Conservation (phyloP, 371 early-diverging fungal species). For the Entomophthora muscae region DNA sequence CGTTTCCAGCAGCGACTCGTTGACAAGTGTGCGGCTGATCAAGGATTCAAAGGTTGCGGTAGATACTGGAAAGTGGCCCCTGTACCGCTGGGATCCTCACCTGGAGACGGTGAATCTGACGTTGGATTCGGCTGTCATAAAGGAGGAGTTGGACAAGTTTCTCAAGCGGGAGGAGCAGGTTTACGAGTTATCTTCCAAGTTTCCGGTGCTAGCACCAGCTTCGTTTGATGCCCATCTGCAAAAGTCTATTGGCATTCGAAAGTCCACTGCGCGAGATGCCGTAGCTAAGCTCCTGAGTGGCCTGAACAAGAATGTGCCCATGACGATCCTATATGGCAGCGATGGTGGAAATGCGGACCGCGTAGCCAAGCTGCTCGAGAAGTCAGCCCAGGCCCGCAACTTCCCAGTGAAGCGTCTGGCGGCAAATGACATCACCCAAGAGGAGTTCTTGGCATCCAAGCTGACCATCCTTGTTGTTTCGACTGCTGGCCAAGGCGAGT, state of each 20-base stretch:
- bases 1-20: slow-evolving; percentile 17
- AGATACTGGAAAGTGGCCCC: slow-evolving; percentile 80
- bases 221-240: no score
- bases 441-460: slow-evolving; percentile 55
- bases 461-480: slow-evolving; percentile 57
- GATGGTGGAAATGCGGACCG: slow-evolving; percentile 79
- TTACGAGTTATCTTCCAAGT: no score
- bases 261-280: slow-evolving; percentile 41
- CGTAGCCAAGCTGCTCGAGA: slow-evolving; percentile 60
- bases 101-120: slow-evolving; percentile 33
- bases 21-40: slow-evolving; percentile 42
- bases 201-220: no score
- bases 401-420: slow-evolving; percentile 50
- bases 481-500: slow-evolving; percentile 92
- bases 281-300: slow-evolving; percentile 42
- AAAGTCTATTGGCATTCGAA: no score
- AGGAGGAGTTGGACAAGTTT: slow-evolving; percentile 58
- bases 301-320: no score
- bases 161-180: slow-evolving; percentile 67
- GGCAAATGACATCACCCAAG: slow-evolving; percentile 64
- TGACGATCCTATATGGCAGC: slow-evolving; percentile 74
- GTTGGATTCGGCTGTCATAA: slow-evolving; percentile 67
- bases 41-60: slow-evolving; percentile 79
- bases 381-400: slow-evolving; percentile 59
- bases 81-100: slow-evolving; percentile 83